These are phyloP conservation scores for Torulaspora indica DNA, from an alignment of 805 yeast genomes.

Conservation along the genomic window DNA sequence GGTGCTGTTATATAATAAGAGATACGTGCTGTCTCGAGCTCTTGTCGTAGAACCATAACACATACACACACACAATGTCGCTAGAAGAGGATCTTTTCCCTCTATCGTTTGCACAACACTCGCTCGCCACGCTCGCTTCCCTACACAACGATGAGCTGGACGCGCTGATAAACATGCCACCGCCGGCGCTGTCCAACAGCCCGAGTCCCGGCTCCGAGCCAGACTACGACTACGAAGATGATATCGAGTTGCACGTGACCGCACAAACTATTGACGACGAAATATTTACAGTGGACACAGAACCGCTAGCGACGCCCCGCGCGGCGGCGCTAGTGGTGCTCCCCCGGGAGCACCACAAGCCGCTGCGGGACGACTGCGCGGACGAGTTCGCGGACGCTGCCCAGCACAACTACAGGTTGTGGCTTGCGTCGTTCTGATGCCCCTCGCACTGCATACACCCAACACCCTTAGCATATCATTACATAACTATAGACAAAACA, in stretches of 20 bases:
- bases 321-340: not conserved
- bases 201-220: slow-evolving; percentile 6
- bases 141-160: not conserved
- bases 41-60: not conserved
- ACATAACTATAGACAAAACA: not conserved
- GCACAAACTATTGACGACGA: slow-evolving; percentile 8
- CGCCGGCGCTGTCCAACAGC: slow-evolving; percentile 13
- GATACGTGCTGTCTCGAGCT: no score
- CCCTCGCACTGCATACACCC: not conserved
- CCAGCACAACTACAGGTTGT: slow-evolving; percentile 32
- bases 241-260: slow-evolving; percentile 9
- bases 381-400: slow-evolving; percentile 28
- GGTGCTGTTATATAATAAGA: not conserved
- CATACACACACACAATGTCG: slow-evolving; percentile 1
- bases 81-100: slow-evolving; percentile 5
- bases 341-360: slow-evolving; percentile 4
- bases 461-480: not conserved
- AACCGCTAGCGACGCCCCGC: not conserved
- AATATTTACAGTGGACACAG: slow-evolving; percentile 16
- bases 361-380: slow-evolving; percentile 7
- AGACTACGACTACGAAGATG: slow-evolving; percentile 10
- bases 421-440: slow-evolving; percentile 17
- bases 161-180: slow-evolving; percentile 3
- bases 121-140: not conserved
- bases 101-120: slow-evolving; percentile 2